A percentile compares a stretch with the other conserved stretches of the same genome.
These are phyloP conservation scores for Botryotinia globosa DNA, from an alignment of 2,329 filamentous ascomycete genomes.

Conservation along the genomic window DNA sequence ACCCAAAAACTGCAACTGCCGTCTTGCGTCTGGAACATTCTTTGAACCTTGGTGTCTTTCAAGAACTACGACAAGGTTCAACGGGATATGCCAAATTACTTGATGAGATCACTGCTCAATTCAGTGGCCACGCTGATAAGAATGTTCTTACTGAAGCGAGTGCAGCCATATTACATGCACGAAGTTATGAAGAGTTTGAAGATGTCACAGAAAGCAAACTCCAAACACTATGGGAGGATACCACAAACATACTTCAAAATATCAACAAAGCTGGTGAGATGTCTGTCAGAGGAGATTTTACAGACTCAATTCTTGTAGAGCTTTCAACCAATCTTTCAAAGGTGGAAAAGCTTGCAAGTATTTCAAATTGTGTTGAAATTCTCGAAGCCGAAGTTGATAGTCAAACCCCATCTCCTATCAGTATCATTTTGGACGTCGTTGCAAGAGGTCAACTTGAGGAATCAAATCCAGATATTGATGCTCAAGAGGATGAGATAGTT, in stretches of 20 bases:
- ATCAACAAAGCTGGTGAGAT: slow-evolving; percentile 67
- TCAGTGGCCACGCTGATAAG: slow-evolving; percentile 86
- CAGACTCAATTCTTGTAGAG: slow-evolving; percentile 61
- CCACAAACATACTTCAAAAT: slow-evolving; percentile 64
- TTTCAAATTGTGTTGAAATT: slow-evolving; percentile 72
- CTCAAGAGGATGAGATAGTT: slow-evolving; percentile 75
- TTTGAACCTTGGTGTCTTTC: slow-evolving; percentile 82
- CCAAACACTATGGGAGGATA: slow-evolving; percentile 80
- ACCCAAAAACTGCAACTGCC: slow-evolving; percentile 78
- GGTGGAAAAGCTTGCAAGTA: slow-evolving; percentile 74
- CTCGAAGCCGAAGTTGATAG: slow-evolving; percentile 62
- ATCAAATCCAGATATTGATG: slow-evolving; percentile 64
- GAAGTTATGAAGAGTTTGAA: slow-evolving; percentile 82
- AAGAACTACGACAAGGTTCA: slow-evolving; percentile 82
- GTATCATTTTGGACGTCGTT: slow-evolving; percentile 69
- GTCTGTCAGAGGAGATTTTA: slow-evolving; percentile 66
- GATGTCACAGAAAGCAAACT: slow-evolving; percentile 81
- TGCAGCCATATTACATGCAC: slow-evolving; percentile 77
- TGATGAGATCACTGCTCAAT: slow-evolving; percentile 91
- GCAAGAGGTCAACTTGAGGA: slow-evolving; percentile 70
- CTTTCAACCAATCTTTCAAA: slow-evolving; percentile 73
- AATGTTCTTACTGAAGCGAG: slow-evolving; percentile 82
- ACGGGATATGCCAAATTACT: slow-evolving; percentile 76
- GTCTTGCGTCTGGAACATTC: slow-evolving; percentile 84
- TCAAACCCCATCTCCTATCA: slow-evolving; percentile 53